Base-by-base conservation (phyloP, 805 yeast genomes). In the Lipomyces orientalis region DNA sequence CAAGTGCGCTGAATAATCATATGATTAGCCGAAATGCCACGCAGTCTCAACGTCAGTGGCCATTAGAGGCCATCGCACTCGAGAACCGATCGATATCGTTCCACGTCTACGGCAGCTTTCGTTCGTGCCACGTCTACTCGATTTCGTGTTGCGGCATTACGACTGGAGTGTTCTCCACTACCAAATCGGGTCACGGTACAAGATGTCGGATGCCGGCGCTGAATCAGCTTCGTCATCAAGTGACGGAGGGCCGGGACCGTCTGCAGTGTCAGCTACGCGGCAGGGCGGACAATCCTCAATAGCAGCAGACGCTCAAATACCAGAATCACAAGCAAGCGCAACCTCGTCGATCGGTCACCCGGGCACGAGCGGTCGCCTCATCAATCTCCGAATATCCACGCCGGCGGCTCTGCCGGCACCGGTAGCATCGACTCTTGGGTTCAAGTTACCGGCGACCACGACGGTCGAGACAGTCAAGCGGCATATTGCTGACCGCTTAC, bases 381-480 rank as follows among this genome's bases (percentile, higher is more conserved):
- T 65, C 43, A 14, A 22, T 12, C 57, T 68, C 22, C 65, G 66
- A 8, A 65, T 68, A 19, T 64, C 68, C 35, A 35, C 69, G 2
- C 71, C 71, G 3, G 37, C 64, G 16, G 16, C 62, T 34, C 61
- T 68, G 35, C 71, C 71, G 33, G 34, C 54, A 6, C 37, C 58
- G 14, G 57, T 68, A 7, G 10, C 33, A 22, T 14, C 57, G n/a
- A 14, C 61, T 19, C 65, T 68, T 10, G 64, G 58, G 34, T 37
- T 68, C n/a, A n/a, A 29, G 22, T 49, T 67, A 49, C 57, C 60
- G 12, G 58, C 22, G 12, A 37, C 25, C 9, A 49, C 62, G 35
- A 63, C 64, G 5, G 62, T 67, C 37, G 59, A 37, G 60, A 29
- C 54, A 4, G 55, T 67, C 31, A 67, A 67, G 60, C 60, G 62